These are phyloP conservation scores for Plasmodium blacklocki DNA, from an alignment of 169 alveolate species.

Conservation along the genomic window DNA sequence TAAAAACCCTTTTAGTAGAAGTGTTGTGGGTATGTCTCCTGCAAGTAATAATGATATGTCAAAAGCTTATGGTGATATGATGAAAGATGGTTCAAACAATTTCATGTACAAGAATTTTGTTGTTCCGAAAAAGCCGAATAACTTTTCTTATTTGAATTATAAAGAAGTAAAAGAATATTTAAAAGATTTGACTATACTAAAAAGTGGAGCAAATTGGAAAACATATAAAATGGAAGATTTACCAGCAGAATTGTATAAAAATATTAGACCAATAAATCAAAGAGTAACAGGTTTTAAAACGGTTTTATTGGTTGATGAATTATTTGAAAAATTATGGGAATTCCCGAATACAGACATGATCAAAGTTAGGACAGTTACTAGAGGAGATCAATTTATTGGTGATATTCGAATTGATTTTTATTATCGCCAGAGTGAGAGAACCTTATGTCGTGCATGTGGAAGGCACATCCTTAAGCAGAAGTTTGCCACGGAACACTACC, in stretches of 20 bases:
- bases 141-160: conserved; percentile 14
- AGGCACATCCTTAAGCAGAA: conserved; percentile 81
- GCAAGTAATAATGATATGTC: background rate
- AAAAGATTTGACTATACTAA: conserved; percentile 35
- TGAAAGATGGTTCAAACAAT: conserved; percentile 10
- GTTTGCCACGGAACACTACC: conserved; percentile 84
- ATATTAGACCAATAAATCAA: conserved; percentile 82
- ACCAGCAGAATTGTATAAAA: conserved; percentile 48
- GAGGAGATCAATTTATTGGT: conserved; percentile 84
- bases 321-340: conserved; percentile 84
- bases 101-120: conserved; percentile 17
- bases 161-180: conserved; percentile 39
- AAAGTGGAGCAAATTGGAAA: conserved; percentile 72
- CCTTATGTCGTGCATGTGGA: conserved; percentile 82
- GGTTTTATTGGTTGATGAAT: conserved; percentile 79
- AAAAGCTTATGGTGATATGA: conserved; percentile 14
- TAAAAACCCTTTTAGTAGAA: conserved; percentile 10
- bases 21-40: background rate
- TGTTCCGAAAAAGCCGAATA: conserved; percentile 17
- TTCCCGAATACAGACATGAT: conserved; percentile 81
- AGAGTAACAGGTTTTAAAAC: conserved; percentile 81
- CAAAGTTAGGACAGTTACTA: conserved; percentile 79
- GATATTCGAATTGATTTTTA: conserved; percentile 81
- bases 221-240: conserved; percentile 67
- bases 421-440: conserved; percentile 81